Percentiles rank a stretch among this genome's conserved stretches.
Conservation (phyloP, 768 basidiomycete genomes). For the Terana coerulea region DNA sequence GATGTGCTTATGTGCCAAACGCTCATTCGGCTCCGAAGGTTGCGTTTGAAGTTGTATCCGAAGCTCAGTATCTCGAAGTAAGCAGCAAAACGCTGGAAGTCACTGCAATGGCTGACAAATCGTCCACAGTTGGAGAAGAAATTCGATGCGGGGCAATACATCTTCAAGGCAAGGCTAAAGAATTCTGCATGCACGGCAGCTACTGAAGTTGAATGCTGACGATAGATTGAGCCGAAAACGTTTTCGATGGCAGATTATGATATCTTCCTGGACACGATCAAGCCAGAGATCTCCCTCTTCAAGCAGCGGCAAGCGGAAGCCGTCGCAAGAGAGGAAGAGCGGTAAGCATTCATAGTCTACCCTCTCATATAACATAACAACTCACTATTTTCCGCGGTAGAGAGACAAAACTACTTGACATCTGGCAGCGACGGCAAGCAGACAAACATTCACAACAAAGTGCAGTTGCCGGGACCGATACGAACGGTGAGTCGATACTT, state of each 20-base stretch:
- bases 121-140: slow-evolving; percentile 40
- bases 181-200: slow-evolving; percentile 8
- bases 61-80: slow-evolving; percentile 48
- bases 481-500: background rate
- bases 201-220: background rate
- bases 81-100: background rate
- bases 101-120: background rate
- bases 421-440: slow-evolving; percentile 37
- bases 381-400: slow-evolving; percentile 22
- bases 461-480: background rate
- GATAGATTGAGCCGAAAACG: slow-evolving; percentile 43
- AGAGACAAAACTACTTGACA: slow-evolving; percentile 37
- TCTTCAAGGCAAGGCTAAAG: slow-evolving; percentile 40
- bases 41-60: slow-evolving; percentile 45
- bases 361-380: background rate
- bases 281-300: slow-evolving; percentile 39
- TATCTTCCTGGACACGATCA: slow-evolving; percentile 37
- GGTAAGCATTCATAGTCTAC: slow-evolving; percentile 25
- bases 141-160: slow-evolving; percentile 51
- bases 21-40: slow-evolving; percentile 31
- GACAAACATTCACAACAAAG: background rate
- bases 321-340: slow-evolving; percentile 35
- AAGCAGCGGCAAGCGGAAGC: slow-evolving; percentile 35
- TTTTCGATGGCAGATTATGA: slow-evolving; percentile 54
- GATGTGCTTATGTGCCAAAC: background rate